These are phyloP conservation scores for Cordyceps sp. DNA, from an alignment of 2,329 filamentous ascomycete species.

Conservation along the genomic window DNA sequence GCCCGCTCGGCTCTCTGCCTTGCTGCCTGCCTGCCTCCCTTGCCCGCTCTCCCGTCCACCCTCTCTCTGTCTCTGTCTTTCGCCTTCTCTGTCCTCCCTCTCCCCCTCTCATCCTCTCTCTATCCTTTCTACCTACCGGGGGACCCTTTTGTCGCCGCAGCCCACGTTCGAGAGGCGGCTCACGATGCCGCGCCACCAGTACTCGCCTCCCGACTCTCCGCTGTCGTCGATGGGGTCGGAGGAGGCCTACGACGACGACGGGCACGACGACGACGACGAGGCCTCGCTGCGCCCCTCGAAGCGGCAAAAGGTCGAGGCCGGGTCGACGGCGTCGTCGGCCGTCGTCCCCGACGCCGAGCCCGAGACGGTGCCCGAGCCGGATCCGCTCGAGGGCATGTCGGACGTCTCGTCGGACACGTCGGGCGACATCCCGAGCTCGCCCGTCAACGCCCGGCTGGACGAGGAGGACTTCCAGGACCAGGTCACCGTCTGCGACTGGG, in stretches of 20 bases:
- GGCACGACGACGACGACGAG: slow-evolving; percentile 22
- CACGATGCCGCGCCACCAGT: slow-evolving; percentile 5
- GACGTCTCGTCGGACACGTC: slow-evolving; percentile 85
- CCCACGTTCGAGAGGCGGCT: not conserved
- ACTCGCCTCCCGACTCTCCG: slow-evolving; percentile 26
- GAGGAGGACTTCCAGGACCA: slow-evolving; percentile 66
- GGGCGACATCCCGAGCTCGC: slow-evolving; percentile 63
- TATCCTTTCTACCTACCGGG: too few relatives aligned
- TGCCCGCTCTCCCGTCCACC: too few relatives aligned
- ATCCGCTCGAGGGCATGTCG: slow-evolving; percentile 40
- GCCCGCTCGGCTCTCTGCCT: too few relatives aligned
- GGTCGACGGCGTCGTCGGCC: slow-evolving; percentile 28
- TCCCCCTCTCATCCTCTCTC: too few relatives aligned
- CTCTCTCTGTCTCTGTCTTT: too few relatives aligned
- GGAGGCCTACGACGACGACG: slow-evolving; percentile 29
- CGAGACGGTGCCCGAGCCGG: slow-evolving; percentile 28
- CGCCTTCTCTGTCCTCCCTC: too few relatives aligned
- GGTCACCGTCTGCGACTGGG: slow-evolving; percentile 64
- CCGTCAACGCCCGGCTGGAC: slow-evolving; percentile 47
- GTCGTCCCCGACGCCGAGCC: slow-evolving; percentile 23
- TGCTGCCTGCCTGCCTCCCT: too few relatives aligned
- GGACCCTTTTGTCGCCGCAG: not conserved
- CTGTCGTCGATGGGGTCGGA: slow-evolving; percentile 29
- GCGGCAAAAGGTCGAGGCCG: slow-evolving; percentile 27
- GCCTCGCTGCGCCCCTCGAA: slow-evolving; percentile 25